A percentile compares a stretch with the other conserved stretches of the same genome.
phyloP scores from a whole-genome alignment of 2,329 filamentous ascomycete genomes.

The Colletotrichum euphorbiae region DNA sequence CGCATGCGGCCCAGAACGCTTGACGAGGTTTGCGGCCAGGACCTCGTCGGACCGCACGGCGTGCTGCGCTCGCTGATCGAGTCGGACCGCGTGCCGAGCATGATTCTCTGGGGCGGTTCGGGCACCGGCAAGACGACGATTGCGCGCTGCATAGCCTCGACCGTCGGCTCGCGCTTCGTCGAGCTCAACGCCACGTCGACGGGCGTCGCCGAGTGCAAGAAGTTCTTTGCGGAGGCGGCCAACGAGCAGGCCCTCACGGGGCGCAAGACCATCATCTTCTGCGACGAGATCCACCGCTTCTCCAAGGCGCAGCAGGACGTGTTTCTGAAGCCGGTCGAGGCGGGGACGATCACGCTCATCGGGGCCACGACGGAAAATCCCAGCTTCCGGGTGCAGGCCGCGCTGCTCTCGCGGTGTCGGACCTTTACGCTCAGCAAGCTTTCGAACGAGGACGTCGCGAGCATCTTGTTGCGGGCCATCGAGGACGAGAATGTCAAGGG shows the following conservation, averaged over 20 bases:
- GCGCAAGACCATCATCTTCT: constrained; percentile 94
- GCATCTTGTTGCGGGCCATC: constrained; percentile 82
- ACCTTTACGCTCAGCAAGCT: constrained; percentile 89
- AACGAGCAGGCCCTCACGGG: constrained; percentile 85
- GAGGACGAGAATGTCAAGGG: constrained; percentile 59
- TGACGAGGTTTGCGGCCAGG: constrained; percentile 90
- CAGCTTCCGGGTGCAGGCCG: constrained; percentile 90
- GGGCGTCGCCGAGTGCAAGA: constrained; percentile 91
- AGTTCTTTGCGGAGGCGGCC: constrained; percentile 86
- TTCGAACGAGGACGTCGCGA: constrained; percentile 74
- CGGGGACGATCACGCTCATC: constrained; percentile 89
- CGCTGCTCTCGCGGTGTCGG: constrained; percentile 87
- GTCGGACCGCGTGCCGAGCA: constrained; percentile 85
- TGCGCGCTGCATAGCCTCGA: constrained; percentile 86
- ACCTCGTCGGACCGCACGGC: constrained; percentile 87
- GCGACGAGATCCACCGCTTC: constrained; percentile 96
- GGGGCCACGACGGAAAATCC: constrained; percentile 98
- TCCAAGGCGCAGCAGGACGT: constrained; percentile 94
- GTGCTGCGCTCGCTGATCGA: constrained; percentile 89
- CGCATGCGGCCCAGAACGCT: constrained; percentile 89
- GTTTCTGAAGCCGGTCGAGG: constrained; percentile 92
- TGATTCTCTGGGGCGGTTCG: constrained; percentile 91
- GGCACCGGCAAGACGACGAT: constrained; percentile 93
- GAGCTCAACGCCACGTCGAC: constrained; percentile 95
- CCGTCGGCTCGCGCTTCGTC: constrained; percentile 86